A percentile compares a stretch with the other conserved stretches of the same genome.
Conservation (phyloP, 208 protist genomes). For the Trypanosoma melophagium region DNA sequence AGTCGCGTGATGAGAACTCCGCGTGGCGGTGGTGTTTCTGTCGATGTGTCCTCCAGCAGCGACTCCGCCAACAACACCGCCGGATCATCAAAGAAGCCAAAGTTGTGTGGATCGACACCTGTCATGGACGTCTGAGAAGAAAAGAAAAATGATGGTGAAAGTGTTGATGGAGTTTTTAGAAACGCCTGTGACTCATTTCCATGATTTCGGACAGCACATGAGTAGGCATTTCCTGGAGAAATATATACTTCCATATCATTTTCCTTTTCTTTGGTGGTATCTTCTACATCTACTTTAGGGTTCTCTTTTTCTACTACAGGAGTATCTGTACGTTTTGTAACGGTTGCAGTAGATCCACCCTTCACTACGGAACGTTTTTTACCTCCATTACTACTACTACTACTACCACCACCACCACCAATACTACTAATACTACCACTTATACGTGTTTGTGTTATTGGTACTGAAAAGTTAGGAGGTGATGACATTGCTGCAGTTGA, state of each 20-base stretch:
- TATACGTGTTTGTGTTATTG: no score
- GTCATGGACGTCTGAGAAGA: no score
- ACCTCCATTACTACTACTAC: not conserved
- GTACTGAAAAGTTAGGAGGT: no score
- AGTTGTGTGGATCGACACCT: not conserved
- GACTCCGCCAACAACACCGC: constrained; percentile 24
- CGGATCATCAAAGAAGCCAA: constrained; percentile 24
- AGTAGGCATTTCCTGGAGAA: constrained; percentile 28
- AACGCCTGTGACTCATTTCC: not conserved
- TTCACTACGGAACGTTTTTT: not conserved
- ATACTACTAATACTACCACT: no score
- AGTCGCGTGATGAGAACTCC: constrained; percentile 65
- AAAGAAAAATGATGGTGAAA: no score
- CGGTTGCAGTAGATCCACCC: not conserved
- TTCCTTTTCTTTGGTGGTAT: not conserved
- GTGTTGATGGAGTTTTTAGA: not conserved
- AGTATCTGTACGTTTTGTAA: not conserved
- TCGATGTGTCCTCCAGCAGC: constrained; percentile 17
- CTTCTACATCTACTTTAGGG: not conserved
- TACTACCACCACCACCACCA: no score
- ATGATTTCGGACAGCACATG: not conserved
- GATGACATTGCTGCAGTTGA: not conserved
- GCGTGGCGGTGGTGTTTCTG: constrained; percentile 35
- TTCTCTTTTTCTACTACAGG: not conserved
- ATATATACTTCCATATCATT: constrained; percentile 4